A percentile compares a stretch with the other conserved stretches of the same genome.
Conservation (phyloP, 2,329 filamentous ascomycete species). For the Apiospora marii region DNA sequence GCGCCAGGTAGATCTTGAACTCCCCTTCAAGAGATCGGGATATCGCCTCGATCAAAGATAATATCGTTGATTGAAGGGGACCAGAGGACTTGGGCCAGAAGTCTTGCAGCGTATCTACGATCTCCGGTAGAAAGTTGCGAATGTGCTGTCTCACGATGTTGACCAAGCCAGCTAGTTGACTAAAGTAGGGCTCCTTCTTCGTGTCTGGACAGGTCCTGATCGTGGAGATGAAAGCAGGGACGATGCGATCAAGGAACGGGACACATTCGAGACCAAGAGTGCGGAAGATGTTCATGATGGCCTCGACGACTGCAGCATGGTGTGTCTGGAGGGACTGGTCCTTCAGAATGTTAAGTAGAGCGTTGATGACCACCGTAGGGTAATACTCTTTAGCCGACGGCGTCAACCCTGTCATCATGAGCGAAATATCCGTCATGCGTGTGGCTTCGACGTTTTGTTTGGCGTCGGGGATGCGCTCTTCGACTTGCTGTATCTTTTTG, state of each 20-base stretch:
- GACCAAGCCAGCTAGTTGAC: constrained; percentile 90
- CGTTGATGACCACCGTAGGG: constrained; percentile 96
- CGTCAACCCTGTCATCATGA: constrained; percentile 97
- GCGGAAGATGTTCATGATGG: constrained; percentile 98
- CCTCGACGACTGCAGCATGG: constrained; percentile 93
- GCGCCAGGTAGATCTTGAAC: constrained; percentile 95
- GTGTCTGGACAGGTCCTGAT: constrained; percentile 82
- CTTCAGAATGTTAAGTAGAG: constrained; percentile 88
- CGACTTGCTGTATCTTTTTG: constrained; percentile 69
- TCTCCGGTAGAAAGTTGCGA: constrained; percentile 84
- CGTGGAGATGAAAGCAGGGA: constrained; percentile 90
- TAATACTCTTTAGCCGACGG: constrained; percentile 99
- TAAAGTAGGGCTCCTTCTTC: constrained; percentile 94
- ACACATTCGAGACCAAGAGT: constrained; percentile 96
- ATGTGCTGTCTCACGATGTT: constrained; percentile 97
- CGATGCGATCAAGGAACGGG: constrained; percentile 90
- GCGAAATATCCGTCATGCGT: constrained; percentile 86
- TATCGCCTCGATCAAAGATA: constrained; percentile 92
- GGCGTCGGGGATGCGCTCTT: constrained; percentile 85
- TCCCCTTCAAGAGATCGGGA: constrained; percentile 94
- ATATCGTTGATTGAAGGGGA: constrained; percentile 87
- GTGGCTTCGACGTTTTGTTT: constrained; percentile 71
- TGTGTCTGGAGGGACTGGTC: constrained; percentile 90
- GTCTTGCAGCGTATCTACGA: constrained; percentile 85
- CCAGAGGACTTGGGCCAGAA: constrained; percentile 84